phyloP scores from a whole-genome alignment of 2,329 filamentous ascomycete genomes.

The Diaporthe capsici region DNA sequence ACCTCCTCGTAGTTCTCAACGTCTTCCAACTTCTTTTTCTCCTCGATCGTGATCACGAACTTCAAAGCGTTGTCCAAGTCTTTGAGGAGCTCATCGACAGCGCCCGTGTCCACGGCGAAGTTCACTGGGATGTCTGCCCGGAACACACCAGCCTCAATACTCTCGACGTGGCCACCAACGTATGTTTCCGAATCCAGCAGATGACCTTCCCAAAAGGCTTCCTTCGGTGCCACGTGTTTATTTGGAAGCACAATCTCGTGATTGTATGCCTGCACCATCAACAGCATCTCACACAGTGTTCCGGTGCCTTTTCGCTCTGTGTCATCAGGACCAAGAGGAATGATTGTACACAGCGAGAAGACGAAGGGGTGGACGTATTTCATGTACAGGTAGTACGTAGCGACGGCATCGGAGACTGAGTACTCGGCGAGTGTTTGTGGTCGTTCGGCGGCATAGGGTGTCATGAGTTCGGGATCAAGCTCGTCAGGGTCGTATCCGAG shows the following conservation, averaged over 20 bases:
- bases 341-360: conserved; percentile 97
- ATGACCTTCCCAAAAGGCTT: conserved; percentile 97
- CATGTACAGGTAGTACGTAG: conserved; percentile 99
- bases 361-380: conserved; percentile 99
- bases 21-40: conserved; percentile 85
- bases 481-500: conserved; percentile 98
- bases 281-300: conserved; percentile 98
- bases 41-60: conserved; percentile 88
- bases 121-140: conserved; percentile 95
- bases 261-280: conserved; percentile 98
- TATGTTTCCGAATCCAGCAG: conserved; percentile 97
- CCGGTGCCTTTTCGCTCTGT: conserved; percentile 95
- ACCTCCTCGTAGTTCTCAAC: conserved; percentile 87
- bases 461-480: conserved; percentile 97
- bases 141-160: conserved; percentile 98
- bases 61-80: conserved; percentile 91
- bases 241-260: conserved; percentile 94
- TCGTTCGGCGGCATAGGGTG: conserved; percentile 87
- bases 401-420: conserved; percentile 98
- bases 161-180: conserved; percentile 97
- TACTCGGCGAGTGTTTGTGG: conserved; percentile 97
- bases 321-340: conserved; percentile 93
- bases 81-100: conserved; percentile 87
- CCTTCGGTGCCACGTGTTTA: conserved; percentile 91
- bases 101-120: conserved; percentile 89